Evolutionary conservation across 1,284 basidiomycete species (phyloP).

Genomic region (Bjerkandera adusta): DNA sequence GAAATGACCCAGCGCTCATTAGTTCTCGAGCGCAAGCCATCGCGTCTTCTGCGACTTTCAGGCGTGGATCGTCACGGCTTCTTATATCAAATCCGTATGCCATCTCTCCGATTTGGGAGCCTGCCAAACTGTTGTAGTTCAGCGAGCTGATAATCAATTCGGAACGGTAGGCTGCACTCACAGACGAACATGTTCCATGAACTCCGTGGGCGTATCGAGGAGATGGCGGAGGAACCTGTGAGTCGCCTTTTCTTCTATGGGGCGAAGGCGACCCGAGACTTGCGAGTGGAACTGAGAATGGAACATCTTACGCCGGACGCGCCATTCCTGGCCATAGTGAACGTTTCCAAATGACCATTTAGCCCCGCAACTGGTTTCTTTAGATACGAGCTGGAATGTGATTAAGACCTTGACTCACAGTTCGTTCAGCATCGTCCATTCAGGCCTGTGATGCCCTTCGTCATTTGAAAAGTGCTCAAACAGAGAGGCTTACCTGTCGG

Average conservation of each 20-base stretch:
- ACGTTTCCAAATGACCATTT: constrained; percentile 34
- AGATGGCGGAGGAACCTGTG: constrained; percentile 33
- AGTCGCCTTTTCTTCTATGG: constrained; percentile 22
- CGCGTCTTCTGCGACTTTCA: no score
- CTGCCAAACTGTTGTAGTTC: no score
- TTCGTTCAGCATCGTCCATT: constrained; percentile 1
- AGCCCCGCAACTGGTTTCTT: constrained; percentile 35
- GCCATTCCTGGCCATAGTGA: constrained; percentile 41
- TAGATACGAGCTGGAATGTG: not conserved
- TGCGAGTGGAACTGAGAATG: constrained; percentile 25
- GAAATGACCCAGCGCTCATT: constrained; percentile 14
- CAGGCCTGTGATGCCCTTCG: constrained; percentile 3
- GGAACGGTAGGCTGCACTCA: no score
- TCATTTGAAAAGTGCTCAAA: not conserved
- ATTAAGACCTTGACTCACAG: not conserved
- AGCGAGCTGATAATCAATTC: no score
- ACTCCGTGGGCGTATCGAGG: constrained; percentile 21
- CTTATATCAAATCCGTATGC: no score
- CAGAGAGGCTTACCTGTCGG: not conserved
- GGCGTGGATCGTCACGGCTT: no score
- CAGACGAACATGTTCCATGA: constrained; percentile 25
- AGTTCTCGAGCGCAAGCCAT: no score
- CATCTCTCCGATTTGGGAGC: no score
- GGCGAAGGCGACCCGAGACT: constrained; percentile 14
- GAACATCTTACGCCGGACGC: constrained; percentile 34